These are phyloP conservation scores for Coniochaeta sp. DNA, from an alignment of 2,329 filamentous ascomycete species.

Conservation along the genomic window DNA sequence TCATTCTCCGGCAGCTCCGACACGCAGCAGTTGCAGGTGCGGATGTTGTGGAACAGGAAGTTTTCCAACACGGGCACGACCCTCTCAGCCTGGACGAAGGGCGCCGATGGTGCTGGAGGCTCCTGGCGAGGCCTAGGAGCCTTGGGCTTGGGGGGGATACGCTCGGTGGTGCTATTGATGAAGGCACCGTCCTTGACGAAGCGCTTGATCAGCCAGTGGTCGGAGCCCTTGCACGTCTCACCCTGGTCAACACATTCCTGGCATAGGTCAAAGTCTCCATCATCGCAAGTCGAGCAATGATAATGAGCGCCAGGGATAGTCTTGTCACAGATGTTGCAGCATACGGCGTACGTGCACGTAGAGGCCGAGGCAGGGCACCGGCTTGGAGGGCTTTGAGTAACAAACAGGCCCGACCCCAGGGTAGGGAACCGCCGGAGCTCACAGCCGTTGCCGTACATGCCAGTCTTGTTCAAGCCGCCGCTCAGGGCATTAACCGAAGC, in stretches of 20 bases:
- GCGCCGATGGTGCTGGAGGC: slow-evolving; percentile 3
- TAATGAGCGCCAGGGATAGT: slow-evolving; percentile 79
- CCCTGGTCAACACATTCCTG: slow-evolving; percentile 68
- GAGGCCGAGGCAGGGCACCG: slow-evolving; percentile 14
- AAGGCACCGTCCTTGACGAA: slow-evolving; percentile 71
- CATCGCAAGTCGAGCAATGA: slow-evolving; percentile 89
- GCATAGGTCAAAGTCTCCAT: slow-evolving; percentile 93
- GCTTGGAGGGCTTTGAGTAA: neutral
- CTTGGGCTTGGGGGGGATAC: slow-evolving; percentile 57
- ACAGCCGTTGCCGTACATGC: neutral
- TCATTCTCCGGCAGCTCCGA: slow-evolving; percentile 66
- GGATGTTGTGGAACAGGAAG: slow-evolving; percentile 30
- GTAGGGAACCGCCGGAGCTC: slow-evolving; percentile 1
- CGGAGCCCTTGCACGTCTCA: slow-evolving; percentile 66
- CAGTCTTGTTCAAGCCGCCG: neutral
- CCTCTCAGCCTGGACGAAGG: slow-evolving; percentile 6
- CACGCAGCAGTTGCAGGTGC: slow-evolving; percentile 64
- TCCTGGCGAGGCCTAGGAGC: slow-evolving; percentile 1
- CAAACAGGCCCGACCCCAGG: neutral
- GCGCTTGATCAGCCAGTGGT: slow-evolving; percentile 94
- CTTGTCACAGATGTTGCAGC: slow-evolving; percentile 84
- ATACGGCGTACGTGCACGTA: slow-evolving; percentile 63
- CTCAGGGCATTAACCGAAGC: neutral
- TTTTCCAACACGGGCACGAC: slow-evolving; percentile 15
- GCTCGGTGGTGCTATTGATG: slow-evolving; percentile 80